Evolutionary conservation across 495 filamentous ascomycete genomes (phyloP).

Genomic region (Xylaria sp.): DNA sequence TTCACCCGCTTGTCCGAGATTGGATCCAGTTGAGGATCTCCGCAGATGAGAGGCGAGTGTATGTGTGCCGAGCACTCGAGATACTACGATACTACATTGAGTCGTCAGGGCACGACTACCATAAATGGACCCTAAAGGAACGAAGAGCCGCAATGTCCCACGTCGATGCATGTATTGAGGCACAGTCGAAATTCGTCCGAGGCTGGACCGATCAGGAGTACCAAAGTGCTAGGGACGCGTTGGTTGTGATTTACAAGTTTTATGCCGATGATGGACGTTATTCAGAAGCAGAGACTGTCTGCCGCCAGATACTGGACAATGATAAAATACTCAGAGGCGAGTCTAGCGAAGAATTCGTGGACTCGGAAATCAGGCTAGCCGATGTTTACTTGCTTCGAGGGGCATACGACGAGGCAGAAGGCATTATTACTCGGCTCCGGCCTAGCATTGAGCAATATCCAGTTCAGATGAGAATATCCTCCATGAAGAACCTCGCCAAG

Average conservation of each 20-base stretch:
- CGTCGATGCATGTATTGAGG: constrained; percentile 13
- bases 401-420: constrained; percentile 15
- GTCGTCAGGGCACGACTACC: constrained; percentile 9
- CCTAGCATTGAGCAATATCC: constrained; percentile 6
- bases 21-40: constrained; percentile 19
- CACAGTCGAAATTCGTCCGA: constrained; percentile 8
- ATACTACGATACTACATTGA: constrained; percentile 5
- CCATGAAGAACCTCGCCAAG: constrained; percentile 11
- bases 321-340: constrained; percentile 3
- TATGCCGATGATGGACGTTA: constrained; percentile 13
- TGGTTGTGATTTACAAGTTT: constrained; percentile 6
- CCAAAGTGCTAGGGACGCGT: not conserved
- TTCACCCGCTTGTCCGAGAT: constrained; percentile 13
- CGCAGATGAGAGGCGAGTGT: constrained; percentile 10
- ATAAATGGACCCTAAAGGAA: constrained; percentile 17
- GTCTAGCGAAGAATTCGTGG: not conserved
- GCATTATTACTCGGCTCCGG: not conserved
- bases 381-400: constrained; percentile 16
- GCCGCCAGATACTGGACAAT: constrained; percentile 11
- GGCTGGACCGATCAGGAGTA: constrained; percentile 8
- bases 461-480: constrained; percentile 1
- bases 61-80: not conserved
- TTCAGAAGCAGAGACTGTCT: not conserved
- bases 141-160: constrained; percentile 18
- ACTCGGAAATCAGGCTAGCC: constrained; percentile 8